phyloP scores from a whole-genome alignment of 805 yeast genomes.

The Candida sonorensis region DNA sequence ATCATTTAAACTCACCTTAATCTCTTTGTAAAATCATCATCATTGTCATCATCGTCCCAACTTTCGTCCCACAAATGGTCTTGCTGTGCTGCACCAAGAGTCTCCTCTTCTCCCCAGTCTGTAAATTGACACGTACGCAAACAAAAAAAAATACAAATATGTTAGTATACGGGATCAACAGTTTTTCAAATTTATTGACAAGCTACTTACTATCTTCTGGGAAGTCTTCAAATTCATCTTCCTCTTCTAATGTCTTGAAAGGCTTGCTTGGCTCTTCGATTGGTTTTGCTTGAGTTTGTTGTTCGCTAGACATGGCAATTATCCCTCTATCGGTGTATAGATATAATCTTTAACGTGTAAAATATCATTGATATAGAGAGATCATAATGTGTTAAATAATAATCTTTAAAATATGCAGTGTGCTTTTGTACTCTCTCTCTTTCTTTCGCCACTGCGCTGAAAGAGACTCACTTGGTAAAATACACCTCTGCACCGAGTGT shows the following conservation, averaged over 20 bases:
- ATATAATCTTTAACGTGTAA: too few relatives aligned
- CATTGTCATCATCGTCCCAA: constrained; percentile 95
- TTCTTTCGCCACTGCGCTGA: too few relatives aligned
- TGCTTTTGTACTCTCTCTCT: too few relatives aligned
- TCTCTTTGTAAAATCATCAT: constrained; percentile 76
- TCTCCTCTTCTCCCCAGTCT: constrained; percentile 64
- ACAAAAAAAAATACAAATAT: too few relatives aligned
- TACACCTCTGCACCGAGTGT: too few relatives aligned
- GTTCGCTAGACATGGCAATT: constrained; percentile 3
- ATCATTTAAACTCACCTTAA: constrained; percentile 41
- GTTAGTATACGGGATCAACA: constrained; percentile 3
- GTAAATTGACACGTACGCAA: too few relatives aligned
- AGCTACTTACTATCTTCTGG: constrained; percentile 61
- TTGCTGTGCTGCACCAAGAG: constrained; percentile 45
- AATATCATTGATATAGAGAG: too few relatives aligned
- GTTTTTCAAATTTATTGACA: too few relatives aligned
- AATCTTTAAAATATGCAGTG: too few relatives aligned
- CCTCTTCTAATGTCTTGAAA: constrained; percentile 81
- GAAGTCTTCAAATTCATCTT: constrained; percentile 96
- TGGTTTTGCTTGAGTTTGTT: constrained; percentile 8
- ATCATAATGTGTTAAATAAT: too few relatives aligned
- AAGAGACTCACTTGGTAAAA: too few relatives aligned
- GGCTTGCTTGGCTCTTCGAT: constrained; percentile 17
- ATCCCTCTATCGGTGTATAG: background rate
- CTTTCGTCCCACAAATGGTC: constrained; percentile 88